These are phyloP conservation scores for Escallonia rubra DNA, from an alignment of 129 eudicot species.

Conservation along the genomic window DNA sequence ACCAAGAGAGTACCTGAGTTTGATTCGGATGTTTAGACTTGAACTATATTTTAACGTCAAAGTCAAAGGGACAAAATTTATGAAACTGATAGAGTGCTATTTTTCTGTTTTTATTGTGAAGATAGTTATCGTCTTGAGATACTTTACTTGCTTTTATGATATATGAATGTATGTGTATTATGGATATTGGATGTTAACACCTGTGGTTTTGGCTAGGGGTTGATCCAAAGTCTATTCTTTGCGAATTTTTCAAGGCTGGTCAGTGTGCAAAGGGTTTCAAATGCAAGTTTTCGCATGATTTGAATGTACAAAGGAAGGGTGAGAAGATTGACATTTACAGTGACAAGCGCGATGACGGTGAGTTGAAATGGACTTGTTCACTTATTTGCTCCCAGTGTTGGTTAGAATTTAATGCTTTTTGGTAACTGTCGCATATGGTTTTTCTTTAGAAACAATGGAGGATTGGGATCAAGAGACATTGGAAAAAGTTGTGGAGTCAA, in stretches of 20 bases:
- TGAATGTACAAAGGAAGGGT: slow-evolving; percentile 63
- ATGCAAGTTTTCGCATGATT: slow-evolving; percentile 70
- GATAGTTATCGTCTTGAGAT: too few relatives aligned
- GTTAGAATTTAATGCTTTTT: background rate
- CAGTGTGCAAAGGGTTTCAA: slow-evolving; percentile 67
- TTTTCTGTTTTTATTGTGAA: too few relatives aligned
- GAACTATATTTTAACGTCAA: too few relatives aligned
- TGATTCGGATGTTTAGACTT: too few relatives aligned
- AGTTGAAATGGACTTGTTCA: background rate
- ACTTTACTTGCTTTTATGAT: too few relatives aligned
- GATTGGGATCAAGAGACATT: slow-evolving; percentile 65
- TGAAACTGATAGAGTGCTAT: too few relatives aligned
- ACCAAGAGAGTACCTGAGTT: too few relatives aligned
- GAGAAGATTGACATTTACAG: slow-evolving; percentile 66
- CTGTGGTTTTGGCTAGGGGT: slow-evolving; percentile 38
- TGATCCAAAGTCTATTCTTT: slow-evolving; percentile 64
- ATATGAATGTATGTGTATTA: too few relatives aligned
- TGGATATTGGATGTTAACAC: slow-evolving; percentile 2
- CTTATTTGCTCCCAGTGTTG: too few relatives aligned
- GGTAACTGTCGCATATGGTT: background rate
- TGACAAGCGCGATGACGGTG: slow-evolving; percentile 67
- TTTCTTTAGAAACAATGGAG: slow-evolving; percentile 51
- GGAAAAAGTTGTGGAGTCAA: slow-evolving; percentile 52
- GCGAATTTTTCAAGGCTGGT: slow-evolving; percentile 65
- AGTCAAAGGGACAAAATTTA: too few relatives aligned